These are phyloP conservation scores for Microdochium trichocladiopsis DNA, from an alignment of 2,329 filamentous ascomycete species.

Conservation along the genomic window DNA sequence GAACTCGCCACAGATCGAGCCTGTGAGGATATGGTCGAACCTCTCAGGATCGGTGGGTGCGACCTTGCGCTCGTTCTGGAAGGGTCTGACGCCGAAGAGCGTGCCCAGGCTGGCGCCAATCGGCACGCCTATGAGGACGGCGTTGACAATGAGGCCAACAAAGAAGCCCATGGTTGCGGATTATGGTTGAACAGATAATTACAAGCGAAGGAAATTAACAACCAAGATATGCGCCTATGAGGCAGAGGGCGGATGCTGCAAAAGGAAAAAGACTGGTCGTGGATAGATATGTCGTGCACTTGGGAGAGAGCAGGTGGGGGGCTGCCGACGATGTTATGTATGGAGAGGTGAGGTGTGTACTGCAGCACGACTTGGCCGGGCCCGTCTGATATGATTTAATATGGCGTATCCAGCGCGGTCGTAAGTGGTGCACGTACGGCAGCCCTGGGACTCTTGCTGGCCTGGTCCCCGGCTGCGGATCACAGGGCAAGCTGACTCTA, in stretches of 20 bases:
- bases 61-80: conserved; percentile 35
- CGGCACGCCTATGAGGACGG: conserved; percentile 39
- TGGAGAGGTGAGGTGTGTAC: no score
- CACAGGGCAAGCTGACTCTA: neutral
- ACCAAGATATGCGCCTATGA: neutral
- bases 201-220: conserved; percentile 2
- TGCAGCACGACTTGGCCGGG: no score
- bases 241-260: neutral
- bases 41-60: neutral
- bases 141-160: conserved; percentile 37
- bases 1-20: neutral
- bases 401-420: no score
- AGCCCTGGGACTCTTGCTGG: no score
- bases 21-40: conserved; percentile 3
- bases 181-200: neutral
- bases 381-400: no score
- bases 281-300: no score
- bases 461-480: neutral
- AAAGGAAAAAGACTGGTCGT: neutral
- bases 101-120: conserved; percentile 41
- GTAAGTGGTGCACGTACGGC: no score
- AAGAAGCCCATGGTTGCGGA: conserved; percentile 23
- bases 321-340: no score
- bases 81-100: conserved; percentile 28
- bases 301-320: no score